A percentile compares a stretch with the other conserved stretches of the same genome.
Conservation (phyloP, 768 basidiomycete genomes). For the Panellus pusillus region DNA sequence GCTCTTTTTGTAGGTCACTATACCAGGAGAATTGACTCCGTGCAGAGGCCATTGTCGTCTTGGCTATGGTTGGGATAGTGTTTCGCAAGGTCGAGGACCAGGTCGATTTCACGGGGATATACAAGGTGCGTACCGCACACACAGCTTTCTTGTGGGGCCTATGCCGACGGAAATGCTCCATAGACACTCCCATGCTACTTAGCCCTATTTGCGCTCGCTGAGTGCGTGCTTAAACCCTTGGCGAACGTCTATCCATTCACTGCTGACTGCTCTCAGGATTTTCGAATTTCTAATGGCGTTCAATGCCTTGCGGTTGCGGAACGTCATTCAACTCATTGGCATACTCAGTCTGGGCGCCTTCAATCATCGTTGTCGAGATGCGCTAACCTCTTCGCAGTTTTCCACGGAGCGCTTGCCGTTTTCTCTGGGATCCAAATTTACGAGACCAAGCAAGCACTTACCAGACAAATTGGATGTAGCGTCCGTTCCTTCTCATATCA, state of each 20-base stretch:
- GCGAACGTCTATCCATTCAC: not conserved
- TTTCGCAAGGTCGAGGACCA: constrained; percentile 59
- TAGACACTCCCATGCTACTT: constrained; percentile 85
- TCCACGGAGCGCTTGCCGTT: constrained; percentile 73
- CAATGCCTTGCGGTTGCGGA: constrained; percentile 79
- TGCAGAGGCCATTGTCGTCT: constrained; percentile 72
- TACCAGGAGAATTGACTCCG: not conserved
- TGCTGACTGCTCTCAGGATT: constrained; percentile 43
- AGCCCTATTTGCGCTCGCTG: constrained; percentile 78
- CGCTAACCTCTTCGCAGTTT: constrained; percentile 43
- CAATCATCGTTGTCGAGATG: not conserved
- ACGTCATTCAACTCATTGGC: constrained; percentile 75
- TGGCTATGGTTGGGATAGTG: constrained; percentile 71
- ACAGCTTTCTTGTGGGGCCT: constrained; percentile 1
- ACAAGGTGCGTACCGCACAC: constrained; percentile 45
- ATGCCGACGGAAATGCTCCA: constrained; percentile 11
- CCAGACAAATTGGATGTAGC: constrained; percentile 23
- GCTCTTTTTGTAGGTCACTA: constrained; percentile 29
- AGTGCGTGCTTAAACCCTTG: constrained; percentile 44
- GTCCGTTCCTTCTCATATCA: too few species aligned
- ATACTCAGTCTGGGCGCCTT: constrained; percentile 53
- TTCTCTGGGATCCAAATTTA: constrained; percentile 76
- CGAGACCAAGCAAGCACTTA: constrained; percentile 67
- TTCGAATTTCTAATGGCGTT: constrained; percentile 81
- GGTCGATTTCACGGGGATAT: constrained; percentile 45